Percentiles rank a stretch among this genome's conserved stretches.
These are phyloP conservation scores for Poteriospumella lacustris DNA, from an alignment of 108 stramenopile species.

Conservation along the genomic window DNA sequence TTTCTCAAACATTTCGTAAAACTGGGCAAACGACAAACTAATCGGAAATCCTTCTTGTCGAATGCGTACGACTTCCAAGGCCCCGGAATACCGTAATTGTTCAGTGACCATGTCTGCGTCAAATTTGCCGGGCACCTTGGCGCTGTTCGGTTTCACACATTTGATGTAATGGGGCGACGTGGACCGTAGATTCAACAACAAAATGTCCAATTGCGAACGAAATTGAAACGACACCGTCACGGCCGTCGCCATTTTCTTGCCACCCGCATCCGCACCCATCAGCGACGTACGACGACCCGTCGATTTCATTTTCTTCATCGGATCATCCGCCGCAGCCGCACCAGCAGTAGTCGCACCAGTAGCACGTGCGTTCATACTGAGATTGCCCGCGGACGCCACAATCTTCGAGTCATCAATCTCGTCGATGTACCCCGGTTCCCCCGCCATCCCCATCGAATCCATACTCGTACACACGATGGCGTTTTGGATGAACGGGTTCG, in stretches of 20 bases:
- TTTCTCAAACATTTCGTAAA: neutral
- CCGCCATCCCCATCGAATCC: neutral
- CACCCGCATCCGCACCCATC: neutral
- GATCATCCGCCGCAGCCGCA: neutral
- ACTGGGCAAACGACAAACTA: neutral
- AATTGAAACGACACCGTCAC: conserved; percentile 49
- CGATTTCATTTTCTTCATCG: neutral
- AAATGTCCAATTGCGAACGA: conserved; percentile 49
- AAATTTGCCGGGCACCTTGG: conserved; percentile 41
- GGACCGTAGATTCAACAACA: conserved; percentile 69
- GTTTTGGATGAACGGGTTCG: conserved; percentile 32
- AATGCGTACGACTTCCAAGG: conserved; percentile 53
- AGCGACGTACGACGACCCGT: neutral
- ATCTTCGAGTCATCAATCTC: neutral
- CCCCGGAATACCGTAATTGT: conserved; percentile 52
- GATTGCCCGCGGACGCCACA: neutral
- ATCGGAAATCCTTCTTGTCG: conserved; percentile 35
- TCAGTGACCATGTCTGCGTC: conserved; percentile 42
- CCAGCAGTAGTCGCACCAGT: neutral
- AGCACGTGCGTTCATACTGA: neutral
- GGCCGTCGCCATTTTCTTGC: neutral
- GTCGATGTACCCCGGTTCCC: neutral
- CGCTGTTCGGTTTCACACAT: conserved; percentile 81
- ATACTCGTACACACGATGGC: neutral
- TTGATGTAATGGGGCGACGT: conserved; percentile 99